Evolutionary conservation across 2,329 filamentous ascomycete genomes (phyloP).

Genomic region (Colletotrichum godetiae): DNA sequence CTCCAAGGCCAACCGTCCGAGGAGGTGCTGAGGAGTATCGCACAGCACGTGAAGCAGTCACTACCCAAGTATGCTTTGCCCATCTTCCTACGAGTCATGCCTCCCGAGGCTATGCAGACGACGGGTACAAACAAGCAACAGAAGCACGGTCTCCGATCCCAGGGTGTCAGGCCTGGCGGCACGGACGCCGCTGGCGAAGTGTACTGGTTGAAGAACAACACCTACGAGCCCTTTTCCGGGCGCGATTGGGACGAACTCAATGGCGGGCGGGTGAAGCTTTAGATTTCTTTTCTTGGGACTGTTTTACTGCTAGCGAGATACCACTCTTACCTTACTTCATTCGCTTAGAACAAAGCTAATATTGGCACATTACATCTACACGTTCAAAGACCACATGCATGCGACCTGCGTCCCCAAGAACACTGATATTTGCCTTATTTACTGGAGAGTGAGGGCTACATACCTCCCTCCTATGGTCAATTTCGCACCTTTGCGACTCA

Average conservation of each 20-base stretch:
- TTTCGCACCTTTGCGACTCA: no score
- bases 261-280: conserved; percentile 78
- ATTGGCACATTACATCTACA: neutral
- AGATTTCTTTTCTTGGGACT: conserved; percentile 18
- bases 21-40: conserved; percentile 67
- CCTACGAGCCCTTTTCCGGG: conserved; percentile 75
- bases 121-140: conserved; percentile 93
- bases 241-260: conserved; percentile 77
- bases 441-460: no score
- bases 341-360: neutral
- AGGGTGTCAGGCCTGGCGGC: conserved; percentile 77
- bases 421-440: no score
- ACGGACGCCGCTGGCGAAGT: conserved; percentile 58
- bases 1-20: conserved; percentile 60
- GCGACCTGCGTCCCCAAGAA: no score
- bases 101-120: conserved; percentile 66
- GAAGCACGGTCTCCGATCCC: conserved; percentile 77
- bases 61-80: conserved; percentile 83
- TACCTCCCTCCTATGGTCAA: no score
- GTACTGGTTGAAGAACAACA: conserved; percentile 74
- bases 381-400: neutral
- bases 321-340: conserved; percentile 5
- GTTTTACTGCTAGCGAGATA: conserved; percentile 27
- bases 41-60: conserved; percentile 63
- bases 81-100: conserved; percentile 78